Percentiles rank a stretch among this genome's conserved stretches.
phyloP scores from a whole-genome alignment of 2,329 filamentous ascomycete species.

The Elsinoe necatrix region DNA sequence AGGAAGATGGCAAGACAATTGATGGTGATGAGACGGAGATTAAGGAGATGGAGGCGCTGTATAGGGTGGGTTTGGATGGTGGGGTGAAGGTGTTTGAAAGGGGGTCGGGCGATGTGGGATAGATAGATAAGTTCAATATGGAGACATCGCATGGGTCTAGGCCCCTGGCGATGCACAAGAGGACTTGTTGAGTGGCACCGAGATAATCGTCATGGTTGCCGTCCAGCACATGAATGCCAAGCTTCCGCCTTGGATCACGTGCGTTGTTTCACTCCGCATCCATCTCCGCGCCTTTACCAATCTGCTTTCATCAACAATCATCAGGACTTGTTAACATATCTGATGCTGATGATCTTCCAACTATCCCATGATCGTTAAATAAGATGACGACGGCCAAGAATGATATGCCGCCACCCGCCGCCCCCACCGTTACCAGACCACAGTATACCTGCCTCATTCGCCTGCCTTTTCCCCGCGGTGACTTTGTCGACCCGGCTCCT shows the following conservation, averaged over 20 bases:
- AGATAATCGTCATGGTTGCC: no score
- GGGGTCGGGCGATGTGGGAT: slow-evolving; percentile 45
- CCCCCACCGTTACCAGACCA: background rate
- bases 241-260: background rate
- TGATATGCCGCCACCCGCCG: background rate
- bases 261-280: background rate
- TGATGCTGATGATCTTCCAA: background rate
- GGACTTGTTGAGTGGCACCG: no score
- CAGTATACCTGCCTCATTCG: slow-evolving; percentile 71
- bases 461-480: slow-evolving; percentile 77
- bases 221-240: background rate
- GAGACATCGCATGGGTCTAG: no score
- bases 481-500: slow-evolving; percentile 83
- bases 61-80: slow-evolving; percentile 71
- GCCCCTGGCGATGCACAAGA: no score
- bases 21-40: slow-evolving; percentile 30
- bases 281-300: background rate
- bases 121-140: background rate
- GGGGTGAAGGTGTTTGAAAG: slow-evolving; percentile 76
- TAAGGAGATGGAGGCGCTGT: slow-evolving; percentile 64
- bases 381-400: background rate
- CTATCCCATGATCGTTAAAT: background rate
- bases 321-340: background rate
- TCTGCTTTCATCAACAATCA: background rate
- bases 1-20: slow-evolving; percentile 20